phyloP scores from a whole-genome alignment of 2,329 filamentous ascomycete genomes.

The Cytospora schulzeri region DNA sequence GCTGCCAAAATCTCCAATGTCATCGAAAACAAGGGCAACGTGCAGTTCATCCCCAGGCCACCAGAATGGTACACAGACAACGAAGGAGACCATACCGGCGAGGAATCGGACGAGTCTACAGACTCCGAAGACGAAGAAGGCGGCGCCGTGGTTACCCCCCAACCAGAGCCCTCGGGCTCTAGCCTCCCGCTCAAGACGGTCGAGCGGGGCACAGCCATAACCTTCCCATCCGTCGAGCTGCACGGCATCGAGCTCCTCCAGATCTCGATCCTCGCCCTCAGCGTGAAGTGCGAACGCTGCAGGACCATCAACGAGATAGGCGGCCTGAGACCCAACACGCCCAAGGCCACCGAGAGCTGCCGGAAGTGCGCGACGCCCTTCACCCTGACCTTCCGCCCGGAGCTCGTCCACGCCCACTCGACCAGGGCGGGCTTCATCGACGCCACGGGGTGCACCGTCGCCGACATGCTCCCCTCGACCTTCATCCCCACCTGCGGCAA shows the following conservation, averaged over 20 bases:
- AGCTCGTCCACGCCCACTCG: constrained; percentile 73
- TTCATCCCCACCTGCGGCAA: constrained; percentile 77
- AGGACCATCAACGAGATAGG: constrained; percentile 72
- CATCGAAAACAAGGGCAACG: constrained; percentile 59
- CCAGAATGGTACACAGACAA: constrained; percentile 69
- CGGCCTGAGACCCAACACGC: constrained; percentile 58
- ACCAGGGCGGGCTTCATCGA: constrained; percentile 79
- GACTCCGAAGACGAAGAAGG: constrained; percentile 44
- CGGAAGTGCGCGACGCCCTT: constrained; percentile 60
- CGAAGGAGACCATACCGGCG: constrained; percentile 48
- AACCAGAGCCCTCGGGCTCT: constrained; percentile 32
- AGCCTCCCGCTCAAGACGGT: constrained; percentile 40
- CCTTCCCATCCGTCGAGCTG: constrained; percentile 76
- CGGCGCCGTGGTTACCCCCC: constrained; percentile 41
- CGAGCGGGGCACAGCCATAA: constrained; percentile 75
- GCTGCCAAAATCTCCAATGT: constrained; percentile 31
- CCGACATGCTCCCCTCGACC: constrained; percentile 76
- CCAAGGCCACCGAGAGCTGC: constrained; percentile 55
- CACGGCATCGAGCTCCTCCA: constrained; percentile 77
- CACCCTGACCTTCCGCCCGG: constrained; percentile 60
- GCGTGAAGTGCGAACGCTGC: constrained; percentile 78
- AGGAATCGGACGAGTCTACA: constrained; percentile 49
- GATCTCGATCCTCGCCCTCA: constrained; percentile 66
- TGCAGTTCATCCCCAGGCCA: constrained; percentile 73
- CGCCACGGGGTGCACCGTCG: constrained; percentile 70